A percentile compares a stretch with the other conserved stretches of the same genome.
Conservation (phyloP, 1,284 basidiomycete species). For the Trichosporon sp. region DNA sequence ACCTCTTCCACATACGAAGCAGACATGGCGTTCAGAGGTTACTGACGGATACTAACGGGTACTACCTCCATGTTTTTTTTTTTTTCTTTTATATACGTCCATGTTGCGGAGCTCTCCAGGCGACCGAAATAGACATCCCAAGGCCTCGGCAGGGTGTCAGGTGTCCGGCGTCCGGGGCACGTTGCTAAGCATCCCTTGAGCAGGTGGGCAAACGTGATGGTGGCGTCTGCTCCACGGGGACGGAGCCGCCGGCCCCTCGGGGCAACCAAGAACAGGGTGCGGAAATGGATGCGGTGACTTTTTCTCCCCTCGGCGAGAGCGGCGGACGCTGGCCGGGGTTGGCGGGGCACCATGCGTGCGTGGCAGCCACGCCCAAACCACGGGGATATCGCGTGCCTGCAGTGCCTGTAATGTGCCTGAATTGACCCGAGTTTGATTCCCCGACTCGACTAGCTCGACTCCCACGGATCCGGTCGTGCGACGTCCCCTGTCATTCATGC, state of each 20-base stretch:
- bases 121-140: not conserved
- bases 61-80: not conserved
- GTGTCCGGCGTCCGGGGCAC: not conserved
- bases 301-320: too few relatives aligned
- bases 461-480: too few relatives aligned
- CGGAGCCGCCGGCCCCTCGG: not conserved
- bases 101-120: not conserved
- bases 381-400: too few relatives aligned
- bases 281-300: not conserved
- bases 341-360: too few relatives aligned
- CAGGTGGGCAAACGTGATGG: not conserved
- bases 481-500: too few relatives aligned
- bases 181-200: too few relatives aligned
- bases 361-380: too few relatives aligned
- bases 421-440: too few relatives aligned
- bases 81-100: not conserved
- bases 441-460: too few relatives aligned
- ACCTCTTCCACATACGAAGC: not conserved
- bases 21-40: not conserved
- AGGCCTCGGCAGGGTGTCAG: not conserved
- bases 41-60: not conserved
- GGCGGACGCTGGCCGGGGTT: too few relatives aligned
- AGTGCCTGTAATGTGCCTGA: too few relatives aligned
- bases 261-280: not conserved
- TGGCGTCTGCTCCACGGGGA: not conserved